Base-by-base conservation (phyloP, 1,284 basidiomycete genomes). In the Cryptococcus sp. region DNA sequence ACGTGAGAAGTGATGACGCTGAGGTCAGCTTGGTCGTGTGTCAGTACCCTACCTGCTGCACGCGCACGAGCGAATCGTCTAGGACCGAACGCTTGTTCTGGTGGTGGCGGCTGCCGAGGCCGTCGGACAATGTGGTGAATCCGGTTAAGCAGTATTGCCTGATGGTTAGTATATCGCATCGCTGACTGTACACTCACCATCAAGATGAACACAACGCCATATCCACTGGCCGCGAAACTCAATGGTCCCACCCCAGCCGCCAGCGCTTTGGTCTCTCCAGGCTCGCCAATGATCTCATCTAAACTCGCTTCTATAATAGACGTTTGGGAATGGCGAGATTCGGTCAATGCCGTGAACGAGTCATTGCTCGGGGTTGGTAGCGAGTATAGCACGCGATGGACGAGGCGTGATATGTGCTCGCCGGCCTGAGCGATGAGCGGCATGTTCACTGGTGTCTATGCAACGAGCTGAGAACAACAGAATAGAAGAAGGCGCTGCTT, bases 131-230 rank as follows among this genome's bases (percentile, higher is more conserved):
- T 71, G 58, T 76, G 68, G 55, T 76, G 72, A 40, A 78, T 77
- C 2, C 77, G 71, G 57, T 78, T 78, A 47, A 79, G 64, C 25
- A 77, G 61, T 20, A 78, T 66, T 0, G 66, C 74, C 77, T 78
- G 56, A 45, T 35, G 45, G 27, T 25, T 27, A n/a, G n/a, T 48
- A 17, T 50, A 20, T 23, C 17, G 20, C 27, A 23, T 35, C 35
- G 19, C 27, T 38, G 38, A 42, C 39, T 19, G 20, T 23, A 46
- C 11, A 69, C 71, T 54, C 49, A 78, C 76, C 67, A 72, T 74
- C 42, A 78, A 45, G 10, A 78, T 64, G 23, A 76, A 65, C 47
- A 68, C 69, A 39, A 78, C 54, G 3, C 73, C 76, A 57, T 78
- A 78, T 10, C 73, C 73, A 53, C 70, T 71, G 1, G 72, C 73